Evolutionary conservation across 805 yeast genomes (phyloP).

Genomic region (Brettanomyces sp.): DNA sequence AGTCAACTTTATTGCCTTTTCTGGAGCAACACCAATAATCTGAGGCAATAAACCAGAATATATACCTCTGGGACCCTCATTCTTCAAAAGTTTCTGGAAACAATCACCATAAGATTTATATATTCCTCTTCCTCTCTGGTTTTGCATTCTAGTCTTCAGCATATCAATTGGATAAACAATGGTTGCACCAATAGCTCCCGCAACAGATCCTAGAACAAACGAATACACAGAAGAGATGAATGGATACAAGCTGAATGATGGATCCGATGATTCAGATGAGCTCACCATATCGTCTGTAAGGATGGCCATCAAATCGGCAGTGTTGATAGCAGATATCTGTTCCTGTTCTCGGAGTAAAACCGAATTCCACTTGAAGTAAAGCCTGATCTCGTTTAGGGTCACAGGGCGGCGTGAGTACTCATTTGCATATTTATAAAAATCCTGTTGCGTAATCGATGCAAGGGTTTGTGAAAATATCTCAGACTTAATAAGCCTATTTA

Average conservation of each 20-base stretch:
- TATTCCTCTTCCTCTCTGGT: conserved; percentile 64
- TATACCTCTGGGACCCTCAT: conserved; percentile 78
- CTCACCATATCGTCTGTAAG: conserved; percentile 47
- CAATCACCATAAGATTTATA: conserved; percentile 84
- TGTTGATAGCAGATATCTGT: conserved; percentile 16
- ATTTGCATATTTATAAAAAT: conserved; percentile 18
- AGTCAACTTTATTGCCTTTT: conserved; percentile 91
- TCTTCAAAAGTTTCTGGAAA: conserved; percentile 60
- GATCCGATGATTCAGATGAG: conserved; percentile 36
- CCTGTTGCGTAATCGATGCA: conserved; percentile 7
- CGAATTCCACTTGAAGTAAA: conserved; percentile 29
- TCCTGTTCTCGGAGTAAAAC: conserved; percentile 19
- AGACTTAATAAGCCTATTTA: conserved; percentile 23
- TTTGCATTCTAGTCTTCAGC: conserved; percentile 95
- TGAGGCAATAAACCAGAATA: conserved; percentile 94
- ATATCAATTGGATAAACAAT: conserved; percentile 94
- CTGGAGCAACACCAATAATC: conserved; percentile 95
- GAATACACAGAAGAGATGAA: conserved; percentile 84
- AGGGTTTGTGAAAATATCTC: conserved; percentile 14
- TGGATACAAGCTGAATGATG: conserved; percentile 38
- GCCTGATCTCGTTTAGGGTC: conserved; percentile 19
- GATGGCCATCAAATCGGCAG: conserved; percentile 26
- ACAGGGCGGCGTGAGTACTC: conserved; percentile 8
- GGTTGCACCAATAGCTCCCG: conserved; percentile 98
- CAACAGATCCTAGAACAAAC: conserved; percentile 83